Conservation (phyloP, 371 early-diverging fungal genomes). For the Saksenaea oblongispora region DNA sequence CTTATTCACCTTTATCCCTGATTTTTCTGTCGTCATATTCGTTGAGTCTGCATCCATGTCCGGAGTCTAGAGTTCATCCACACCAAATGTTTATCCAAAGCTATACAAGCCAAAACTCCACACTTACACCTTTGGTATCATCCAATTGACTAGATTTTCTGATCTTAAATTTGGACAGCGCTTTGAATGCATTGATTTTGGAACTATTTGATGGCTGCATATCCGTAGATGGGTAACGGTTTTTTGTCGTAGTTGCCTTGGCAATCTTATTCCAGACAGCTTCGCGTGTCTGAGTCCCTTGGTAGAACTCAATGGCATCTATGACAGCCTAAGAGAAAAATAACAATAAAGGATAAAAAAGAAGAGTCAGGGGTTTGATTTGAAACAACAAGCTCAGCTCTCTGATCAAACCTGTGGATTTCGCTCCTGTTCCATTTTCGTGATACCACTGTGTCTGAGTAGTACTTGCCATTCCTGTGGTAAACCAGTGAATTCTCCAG, state of each 20-base stretch:
- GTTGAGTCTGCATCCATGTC: background rate
- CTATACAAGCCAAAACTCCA: background rate
- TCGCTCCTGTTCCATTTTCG: slow-evolving; percentile 91
- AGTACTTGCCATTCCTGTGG: slow-evolving; percentile 93
- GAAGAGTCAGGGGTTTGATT: background rate
- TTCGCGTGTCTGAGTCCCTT: slow-evolving; percentile 70
- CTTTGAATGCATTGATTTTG: slow-evolving; percentile 2
- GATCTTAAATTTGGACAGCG: slow-evolving; percentile 2
- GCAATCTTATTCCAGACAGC: slow-evolving; percentile 90
- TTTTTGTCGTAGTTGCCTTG: slow-evolving; percentile 40
- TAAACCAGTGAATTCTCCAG: slow-evolving; percentile 92
- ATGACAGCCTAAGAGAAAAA: slow-evolving; percentile 71
- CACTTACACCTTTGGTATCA: background rate
- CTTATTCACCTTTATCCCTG: background rate
- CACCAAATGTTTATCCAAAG: background rate
- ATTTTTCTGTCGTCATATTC: background rate
- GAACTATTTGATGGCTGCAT: slow-evolving; percentile 1
- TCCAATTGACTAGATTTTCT: slow-evolving; percentile 1
- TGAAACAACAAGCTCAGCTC: background rate
- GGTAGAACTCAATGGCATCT: slow-evolving; percentile 91
- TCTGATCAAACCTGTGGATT: slow-evolving; percentile 73
- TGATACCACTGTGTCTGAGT: slow-evolving; percentile 89
- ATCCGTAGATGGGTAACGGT: background rate
- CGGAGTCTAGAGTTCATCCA: background rate
- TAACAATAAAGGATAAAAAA: slow-evolving; percentile 12